Evolutionary conservation across 306 rosid genomes (phyloP).

Genomic region (Macrotyloma uniflorum): DNA sequence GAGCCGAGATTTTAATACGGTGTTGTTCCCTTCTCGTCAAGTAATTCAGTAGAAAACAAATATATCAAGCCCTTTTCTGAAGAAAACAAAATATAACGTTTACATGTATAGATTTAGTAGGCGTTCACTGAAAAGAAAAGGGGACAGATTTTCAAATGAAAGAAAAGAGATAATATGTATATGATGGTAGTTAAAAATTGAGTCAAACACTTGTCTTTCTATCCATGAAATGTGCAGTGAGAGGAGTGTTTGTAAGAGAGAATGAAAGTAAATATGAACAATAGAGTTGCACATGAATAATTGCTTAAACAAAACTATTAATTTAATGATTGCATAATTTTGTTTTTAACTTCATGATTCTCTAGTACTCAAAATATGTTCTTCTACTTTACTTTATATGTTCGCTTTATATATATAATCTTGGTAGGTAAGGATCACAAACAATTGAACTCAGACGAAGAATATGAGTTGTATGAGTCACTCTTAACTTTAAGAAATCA

Average conservation of each 20-base stretch:
- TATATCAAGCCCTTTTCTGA: background rate
- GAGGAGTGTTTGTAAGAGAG: background rate
- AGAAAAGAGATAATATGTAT: background rate
- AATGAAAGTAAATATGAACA: background rate
- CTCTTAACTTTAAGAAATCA: no score
- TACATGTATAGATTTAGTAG: background rate
- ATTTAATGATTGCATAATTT: no score
- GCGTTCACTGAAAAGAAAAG: background rate
- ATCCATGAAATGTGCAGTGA: background rate
- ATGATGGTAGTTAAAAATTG: background rate
- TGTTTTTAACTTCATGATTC: background rate
- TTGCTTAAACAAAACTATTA: background rate
- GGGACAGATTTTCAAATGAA: background rate
- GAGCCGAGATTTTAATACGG: slow-evolving; percentile 26
- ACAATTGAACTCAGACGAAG: no score
- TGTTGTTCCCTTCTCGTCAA: slow-evolving; percentile 38
- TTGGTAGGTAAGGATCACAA: no score
- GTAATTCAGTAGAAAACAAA: slow-evolving; percentile 21
- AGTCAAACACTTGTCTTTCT: background rate
- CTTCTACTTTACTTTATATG: no score
- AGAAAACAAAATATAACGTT: background rate
- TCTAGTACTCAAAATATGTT: no score
- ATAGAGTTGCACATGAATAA: background rate
- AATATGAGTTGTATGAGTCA: no score
- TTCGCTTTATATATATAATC: no score